phyloP scores from a whole-genome alignment of 176 grass and related monocot species.

The Carex myosuroides region DNA sequence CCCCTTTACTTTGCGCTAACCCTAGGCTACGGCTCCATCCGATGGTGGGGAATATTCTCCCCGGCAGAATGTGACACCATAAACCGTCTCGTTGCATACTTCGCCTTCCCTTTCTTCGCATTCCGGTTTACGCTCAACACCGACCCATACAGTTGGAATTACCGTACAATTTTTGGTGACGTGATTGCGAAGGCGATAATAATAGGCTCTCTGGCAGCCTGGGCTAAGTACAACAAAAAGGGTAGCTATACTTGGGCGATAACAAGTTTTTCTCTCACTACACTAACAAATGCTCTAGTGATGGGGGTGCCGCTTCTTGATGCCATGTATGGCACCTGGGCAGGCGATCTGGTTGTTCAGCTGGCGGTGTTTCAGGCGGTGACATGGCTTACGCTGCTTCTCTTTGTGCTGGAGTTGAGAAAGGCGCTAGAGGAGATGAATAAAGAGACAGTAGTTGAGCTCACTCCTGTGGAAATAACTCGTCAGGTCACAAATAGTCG shows the following conservation, averaged over 20 bases:
- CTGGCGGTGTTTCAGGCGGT: constrained; percentile 23
- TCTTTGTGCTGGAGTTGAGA: constrained; percentile 27
- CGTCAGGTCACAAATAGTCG: background rate
- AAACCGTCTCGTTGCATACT: constrained; percentile 43
- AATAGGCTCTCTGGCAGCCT: constrained; percentile 11
- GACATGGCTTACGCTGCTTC: background rate
- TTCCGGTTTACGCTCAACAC: constrained; percentile 50
- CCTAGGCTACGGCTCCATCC: constrained; percentile 43
- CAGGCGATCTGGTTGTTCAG: constrained; percentile 32
- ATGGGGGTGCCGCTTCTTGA: background rate
- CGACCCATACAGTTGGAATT: constrained; percentile 48
- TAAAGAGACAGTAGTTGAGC: background rate
- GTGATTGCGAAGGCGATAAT: constrained; percentile 38
- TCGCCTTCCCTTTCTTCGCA: constrained; percentile 63
- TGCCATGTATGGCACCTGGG: constrained; percentile 35
- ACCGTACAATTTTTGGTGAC: constrained; percentile 46
- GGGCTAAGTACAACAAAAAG: constrained; percentile 8
- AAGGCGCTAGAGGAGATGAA: background rate
- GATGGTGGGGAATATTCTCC: constrained; percentile 58
- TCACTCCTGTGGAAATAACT: too few species aligned
- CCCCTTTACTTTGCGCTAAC: constrained; percentile 45
- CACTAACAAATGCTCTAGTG: background rate
- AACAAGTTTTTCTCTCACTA: background rate
- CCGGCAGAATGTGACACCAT: constrained; percentile 44
- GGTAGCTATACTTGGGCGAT: constrained; percentile 26